Conservation (phyloP, 106 monocot species). For the Dendrobium officinale region DNA sequence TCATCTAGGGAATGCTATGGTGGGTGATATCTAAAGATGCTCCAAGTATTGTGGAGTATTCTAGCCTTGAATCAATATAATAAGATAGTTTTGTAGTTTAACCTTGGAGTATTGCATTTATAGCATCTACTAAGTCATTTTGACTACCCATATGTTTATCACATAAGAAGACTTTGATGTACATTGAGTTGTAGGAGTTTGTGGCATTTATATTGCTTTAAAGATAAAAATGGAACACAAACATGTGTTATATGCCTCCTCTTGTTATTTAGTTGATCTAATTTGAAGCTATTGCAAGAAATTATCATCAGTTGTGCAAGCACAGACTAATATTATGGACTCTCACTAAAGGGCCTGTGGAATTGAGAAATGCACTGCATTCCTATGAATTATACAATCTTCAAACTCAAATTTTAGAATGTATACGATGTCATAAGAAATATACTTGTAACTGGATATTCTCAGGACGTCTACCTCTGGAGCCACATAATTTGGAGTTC, state of each 20-base stretch:
- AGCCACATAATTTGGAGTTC: constrained; percentile 97
- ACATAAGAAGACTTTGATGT: too few species aligned
- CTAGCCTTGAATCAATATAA: too few species aligned
- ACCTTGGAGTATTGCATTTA: background rate
- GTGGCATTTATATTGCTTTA: too few species aligned
- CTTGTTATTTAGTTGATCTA: background rate
- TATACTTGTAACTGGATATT: background rate
- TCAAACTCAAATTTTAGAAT: background rate
- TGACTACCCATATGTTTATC: background rate
- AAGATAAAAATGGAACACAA: too few species aligned
- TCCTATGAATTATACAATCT: background rate
- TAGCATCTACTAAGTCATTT: background rate
- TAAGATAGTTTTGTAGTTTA: background rate
- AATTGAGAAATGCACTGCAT: background rate
- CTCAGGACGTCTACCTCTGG: constrained; percentile 62
- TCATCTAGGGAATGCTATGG: too few species aligned
- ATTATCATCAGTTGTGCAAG: background rate
- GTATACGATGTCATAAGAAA: constrained; percentile 4
- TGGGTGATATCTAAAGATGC: background rate
- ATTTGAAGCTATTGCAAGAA: background rate
- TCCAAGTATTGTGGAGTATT: too few species aligned
- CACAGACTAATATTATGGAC: background rate
- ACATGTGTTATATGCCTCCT: too few species aligned
- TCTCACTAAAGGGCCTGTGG: background rate
- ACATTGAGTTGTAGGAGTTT: too few species aligned